Percentiles rank a stretch among this genome's conserved stretches.
Conservation (phyloP, 2,329 filamentous ascomycete species). For the Scedosporium dehoogii region DNA sequence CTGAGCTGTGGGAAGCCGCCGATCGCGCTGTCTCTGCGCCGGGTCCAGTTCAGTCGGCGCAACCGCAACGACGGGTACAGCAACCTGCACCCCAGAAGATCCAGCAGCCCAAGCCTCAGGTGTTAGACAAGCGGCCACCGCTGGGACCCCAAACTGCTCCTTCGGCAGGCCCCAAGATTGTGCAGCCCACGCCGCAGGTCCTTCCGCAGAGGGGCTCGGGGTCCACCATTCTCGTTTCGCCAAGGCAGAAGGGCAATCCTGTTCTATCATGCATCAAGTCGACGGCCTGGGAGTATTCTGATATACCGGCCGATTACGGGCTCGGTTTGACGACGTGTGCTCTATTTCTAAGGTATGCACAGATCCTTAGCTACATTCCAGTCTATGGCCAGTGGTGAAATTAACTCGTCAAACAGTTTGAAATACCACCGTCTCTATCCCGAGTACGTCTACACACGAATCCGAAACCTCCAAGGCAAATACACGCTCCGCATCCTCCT, state of each 20-base stretch:
- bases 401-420: conserved; percentile 39
- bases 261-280: conserved; percentile 74
- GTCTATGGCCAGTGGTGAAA: background rate
- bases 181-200: conserved; percentile 85
- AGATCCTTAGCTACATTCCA: conserved; percentile 4
- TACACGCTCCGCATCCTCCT: conserved; percentile 82
- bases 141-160: conserved; percentile 19
- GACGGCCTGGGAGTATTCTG: conserved; percentile 90
- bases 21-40: conserved; percentile 2
- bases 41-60: background rate
- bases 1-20: conserved; percentile 9
- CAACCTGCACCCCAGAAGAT: background rate
- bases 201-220: conserved; percentile 55
- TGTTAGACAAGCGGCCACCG: conserved; percentile 1
- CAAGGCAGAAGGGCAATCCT: conserved; percentile 90
- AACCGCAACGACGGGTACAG: background rate
- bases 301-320: conserved; percentile 91
- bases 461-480: conserved; percentile 72
- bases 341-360: conserved; percentile 61
- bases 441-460: conserved; percentile 94
- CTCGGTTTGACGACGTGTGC: conserved; percentile 81
- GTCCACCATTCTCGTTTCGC: conserved; percentile 79
- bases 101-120: background rate
- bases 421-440: conserved; percentile 97
- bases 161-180: conserved; percentile 43